Evolutionary conservation across 768 basidiomycete genomes (phyloP), one percentile per base, ranked within the genome.

Genomic region (Mycena haematopus): DNA sequence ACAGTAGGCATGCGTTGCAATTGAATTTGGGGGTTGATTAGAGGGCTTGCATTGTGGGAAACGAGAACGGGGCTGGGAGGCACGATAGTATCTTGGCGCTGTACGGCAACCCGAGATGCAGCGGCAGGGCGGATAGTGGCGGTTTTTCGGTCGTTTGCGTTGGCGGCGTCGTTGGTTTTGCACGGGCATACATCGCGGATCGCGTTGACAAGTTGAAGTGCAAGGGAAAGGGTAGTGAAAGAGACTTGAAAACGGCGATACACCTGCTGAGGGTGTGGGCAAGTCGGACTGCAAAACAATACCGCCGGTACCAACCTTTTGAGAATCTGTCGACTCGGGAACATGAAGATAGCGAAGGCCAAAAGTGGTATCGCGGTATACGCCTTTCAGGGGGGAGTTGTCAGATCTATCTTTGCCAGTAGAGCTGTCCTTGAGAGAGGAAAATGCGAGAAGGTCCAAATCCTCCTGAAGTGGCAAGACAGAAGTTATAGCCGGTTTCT

Each of bases 191-290:
- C 83, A 6, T 81, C 77, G 50, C 83, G 82, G 68, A 93, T 86
- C 6, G 82, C 75, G 29, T 86, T 80, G 59, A 92, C 82, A 63
- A 90, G 89, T 65, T 84, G 81, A 2, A 77, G 70, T 0, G 86
- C 84, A 33, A 83, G 80, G 3, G 71, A 60, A 17, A 77, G 54
- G n/a, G 81, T 79, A 53, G 78, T 70, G 64, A 93, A 92, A 22
- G 87, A 86, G 29, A 92, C 81, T 71, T 93, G 91, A 68, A 93
- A 91, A 17, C 91, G 87, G 53, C 89, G 85, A 71, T 88, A 91
- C 2, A 79, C 75, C 91, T 92, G 27, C 42, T 56, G 11, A 52
- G 21, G 50, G 47, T 63, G 22, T 62, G 22, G 17, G 22, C 22
- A 52, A n/a, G 21, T 27, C 36, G 24, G 24, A 15, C 2, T 2